These are phyloP conservation scores for Gaeumannomyces sp. DNA, from an alignment of 2,329 filamentous ascomycete genomes.

Conservation along the genomic window DNA sequence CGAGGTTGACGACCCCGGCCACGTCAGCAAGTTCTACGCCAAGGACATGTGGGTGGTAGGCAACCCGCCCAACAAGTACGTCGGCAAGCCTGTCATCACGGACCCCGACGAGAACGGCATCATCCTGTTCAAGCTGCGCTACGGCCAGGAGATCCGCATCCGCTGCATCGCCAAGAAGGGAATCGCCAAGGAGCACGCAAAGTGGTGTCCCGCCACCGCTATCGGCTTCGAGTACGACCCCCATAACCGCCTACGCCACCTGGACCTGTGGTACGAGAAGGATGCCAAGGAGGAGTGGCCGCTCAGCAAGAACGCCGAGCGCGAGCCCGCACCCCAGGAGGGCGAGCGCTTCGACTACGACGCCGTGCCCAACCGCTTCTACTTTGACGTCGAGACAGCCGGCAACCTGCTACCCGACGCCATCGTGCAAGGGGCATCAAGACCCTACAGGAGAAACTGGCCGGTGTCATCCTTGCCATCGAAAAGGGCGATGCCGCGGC, in stretches of 20 bases:
- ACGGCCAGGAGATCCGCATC: constrained; percentile 83
- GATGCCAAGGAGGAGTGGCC: constrained; percentile 81
- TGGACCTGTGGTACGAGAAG: constrained; percentile 92
- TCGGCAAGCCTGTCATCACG: constrained; percentile 76
- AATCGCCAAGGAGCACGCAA: constrained; percentile 97
- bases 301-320: constrained; percentile 68
- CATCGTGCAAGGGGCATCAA: constrained; percentile 83
- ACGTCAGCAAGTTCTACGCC: constrained; percentile 91
- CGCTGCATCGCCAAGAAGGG: constrained; percentile 96
- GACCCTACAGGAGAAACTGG: constrained; percentile 85
- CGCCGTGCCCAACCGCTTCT: constrained; percentile 77
- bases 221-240: constrained; percentile 98
- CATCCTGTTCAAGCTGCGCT: constrained; percentile 83
- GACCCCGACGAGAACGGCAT: constrained; percentile 77
- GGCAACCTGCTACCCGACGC: constrained; percentile 84
- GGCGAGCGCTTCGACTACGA: constrained; percentile 89
- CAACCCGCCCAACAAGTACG: constrained; percentile 62
- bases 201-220: constrained; percentile 90
- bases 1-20: constrained; percentile 54
- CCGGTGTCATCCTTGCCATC: constrained; percentile 48
- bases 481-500: constrained; percentile 4
- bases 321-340: constrained; percentile 73
- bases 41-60: constrained; percentile 73
- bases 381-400: constrained; percentile 86
- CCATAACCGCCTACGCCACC: constrained; percentile 88